Base-by-base conservation (phyloP, 2,329 filamentous ascomycete species). In the Nothophaeocryptopus gaeumannii region DNA sequence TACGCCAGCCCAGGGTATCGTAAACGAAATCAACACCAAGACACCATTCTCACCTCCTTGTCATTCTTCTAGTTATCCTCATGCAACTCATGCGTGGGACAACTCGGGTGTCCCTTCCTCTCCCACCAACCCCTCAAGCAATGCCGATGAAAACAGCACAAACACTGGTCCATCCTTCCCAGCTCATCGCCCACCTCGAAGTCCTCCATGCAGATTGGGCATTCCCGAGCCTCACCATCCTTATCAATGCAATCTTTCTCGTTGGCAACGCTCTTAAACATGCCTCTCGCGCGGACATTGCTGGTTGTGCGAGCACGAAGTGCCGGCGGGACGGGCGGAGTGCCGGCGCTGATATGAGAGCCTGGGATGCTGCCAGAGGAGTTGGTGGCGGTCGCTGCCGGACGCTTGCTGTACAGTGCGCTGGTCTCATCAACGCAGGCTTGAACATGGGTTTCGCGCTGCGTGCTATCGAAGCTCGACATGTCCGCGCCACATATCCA, bases 401-500 rank as follows among this genome's bases (percentile, higher is more conserved):
- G 20, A 26, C 20, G 20, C 20, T 26, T 26, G 20, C 20, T 26
- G 20, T 26, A 26, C 7, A 3, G 20, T 26, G 20, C 20, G 20
- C 20, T 26, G 3, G 20, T 7, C 3, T 26, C 20, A 26, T 26
- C 53, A 41, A 68, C 64, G 54, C 67, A 67, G 31, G 60, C 47
- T 39, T 65, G 63, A 12, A 79, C 70, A 50, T 78, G 76, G 11
- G 64, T 62, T 53, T 74, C 72, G 20, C 76, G 20, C 20, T 26
- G 20, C 20, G 20, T 26, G 20, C 20, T 26, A 26, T 26, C 20
- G 20, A 26, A 26, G 20, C 20, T 26, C 0, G 87, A 86, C 3
- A 90, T 75, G 68, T 89, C 85, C 33, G 75, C 71, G 62, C 88
- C 86, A 60, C 88, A 92, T 38, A 91, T 79, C 0, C 87, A 87